A percentile compares a stretch with the other conserved stretches of the same genome.
phyloP scores from a whole-genome alignment of 805 yeast genomes.

The Crinitomyces ghanaensis region DNA sequence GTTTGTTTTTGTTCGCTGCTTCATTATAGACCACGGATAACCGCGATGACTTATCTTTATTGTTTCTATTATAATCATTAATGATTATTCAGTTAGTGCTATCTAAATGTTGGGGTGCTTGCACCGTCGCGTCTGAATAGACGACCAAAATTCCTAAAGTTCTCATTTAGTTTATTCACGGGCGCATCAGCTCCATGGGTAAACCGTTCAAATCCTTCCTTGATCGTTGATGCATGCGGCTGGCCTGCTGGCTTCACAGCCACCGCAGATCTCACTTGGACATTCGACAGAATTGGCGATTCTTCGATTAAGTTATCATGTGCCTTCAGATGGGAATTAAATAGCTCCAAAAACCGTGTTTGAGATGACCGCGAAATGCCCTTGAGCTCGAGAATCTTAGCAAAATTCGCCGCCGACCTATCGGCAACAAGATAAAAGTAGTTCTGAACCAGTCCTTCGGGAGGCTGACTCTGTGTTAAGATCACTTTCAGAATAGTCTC shows the following conservation, averaged over 20 bases:
- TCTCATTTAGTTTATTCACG: conserved; percentile 54
- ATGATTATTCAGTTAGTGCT: too few relatives aligned
- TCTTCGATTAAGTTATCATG: conserved; percentile 26
- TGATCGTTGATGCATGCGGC: too few relatives aligned
- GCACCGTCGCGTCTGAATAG: conserved; percentile 34
- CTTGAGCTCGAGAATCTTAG: conserved; percentile 53
- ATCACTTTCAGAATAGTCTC: conserved; percentile 62
- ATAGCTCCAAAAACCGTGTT: conserved; percentile 30
- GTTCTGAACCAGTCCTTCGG: conserved; percentile 46
- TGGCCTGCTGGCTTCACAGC: too few relatives aligned
- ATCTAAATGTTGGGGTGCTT: conserved; percentile 10
- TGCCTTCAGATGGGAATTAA: conserved; percentile 28
- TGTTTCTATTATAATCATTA: too few relatives aligned
- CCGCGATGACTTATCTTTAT: too few relatives aligned
- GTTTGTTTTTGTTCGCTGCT: too few relatives aligned
- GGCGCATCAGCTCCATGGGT: conserved; percentile 45
- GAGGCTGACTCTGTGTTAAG: conserved; percentile 55
- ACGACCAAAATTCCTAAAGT: conserved; percentile 51
- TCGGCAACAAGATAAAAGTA: conserved; percentile 63
- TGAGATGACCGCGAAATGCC: conserved; percentile 36
- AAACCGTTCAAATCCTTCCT: conserved; percentile 19
- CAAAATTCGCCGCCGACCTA: conserved; percentile 47
- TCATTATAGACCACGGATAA: too few relatives aligned
- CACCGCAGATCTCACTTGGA: too few relatives aligned
- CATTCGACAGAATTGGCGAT: conserved; percentile 17